A percentile compares a stretch with the other conserved stretches of the same genome.
phyloP scores from a whole-genome alignment of 2,329 filamentous ascomycete species.

The Pseudogymnoascus sp. region DNA sequence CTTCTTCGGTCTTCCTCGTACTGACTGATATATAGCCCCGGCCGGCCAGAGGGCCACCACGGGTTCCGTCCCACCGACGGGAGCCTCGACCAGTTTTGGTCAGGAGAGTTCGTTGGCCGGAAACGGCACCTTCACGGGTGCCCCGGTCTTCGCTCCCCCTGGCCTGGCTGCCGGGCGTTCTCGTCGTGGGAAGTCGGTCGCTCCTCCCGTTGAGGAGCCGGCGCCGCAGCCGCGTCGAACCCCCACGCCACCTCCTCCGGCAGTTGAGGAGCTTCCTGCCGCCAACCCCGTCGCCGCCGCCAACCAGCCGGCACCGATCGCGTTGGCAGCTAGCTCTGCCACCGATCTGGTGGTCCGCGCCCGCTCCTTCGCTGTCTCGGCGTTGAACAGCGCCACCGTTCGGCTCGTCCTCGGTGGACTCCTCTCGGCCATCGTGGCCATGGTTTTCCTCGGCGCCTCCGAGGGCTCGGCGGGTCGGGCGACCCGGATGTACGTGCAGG shows the following conservation, averaged over 20 bases:
- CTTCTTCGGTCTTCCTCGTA: background rate
- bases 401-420: background rate
- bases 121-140: background rate
- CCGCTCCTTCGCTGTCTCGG: background rate
- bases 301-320: background rate
- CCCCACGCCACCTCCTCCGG: background rate
- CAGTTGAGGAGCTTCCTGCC: background rate
- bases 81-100: slow-evolving; percentile 1
- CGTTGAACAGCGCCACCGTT: background rate
- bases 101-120: slow-evolving; percentile 1
- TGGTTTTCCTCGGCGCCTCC: background rate
- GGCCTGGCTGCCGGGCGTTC: slow-evolving; percentile 1
- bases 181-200: background rate
- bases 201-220: background rate
- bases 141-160: background rate
- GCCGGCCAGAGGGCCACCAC: slow-evolving; percentile 4
- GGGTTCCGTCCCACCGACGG: slow-evolving; percentile 1
- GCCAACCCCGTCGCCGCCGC: background rate
- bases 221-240: background rate
- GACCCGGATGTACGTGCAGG: background rate
- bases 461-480: background rate
- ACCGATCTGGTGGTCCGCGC: background rate
- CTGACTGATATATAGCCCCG: background rate
- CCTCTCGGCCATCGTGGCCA: background rate
- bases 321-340: background rate